A percentile compares a stretch with the other conserved stretches of the same genome.
Conservation (phyloP, 768 basidiomycete genomes). For the Lenzites betulinus region DNA sequence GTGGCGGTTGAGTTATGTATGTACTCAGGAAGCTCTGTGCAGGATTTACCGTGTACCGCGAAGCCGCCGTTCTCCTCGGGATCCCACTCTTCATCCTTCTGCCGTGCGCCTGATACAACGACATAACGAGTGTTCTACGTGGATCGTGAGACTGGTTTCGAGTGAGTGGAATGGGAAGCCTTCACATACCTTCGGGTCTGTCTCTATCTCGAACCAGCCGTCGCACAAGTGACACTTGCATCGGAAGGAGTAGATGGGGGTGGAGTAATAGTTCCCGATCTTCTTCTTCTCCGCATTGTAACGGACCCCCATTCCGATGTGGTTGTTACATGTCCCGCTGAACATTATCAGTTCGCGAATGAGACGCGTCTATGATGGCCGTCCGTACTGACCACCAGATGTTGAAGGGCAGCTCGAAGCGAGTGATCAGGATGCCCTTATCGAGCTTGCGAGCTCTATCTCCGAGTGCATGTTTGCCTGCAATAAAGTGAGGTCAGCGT, state of each 20-base stretch:
- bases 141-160: not conserved
- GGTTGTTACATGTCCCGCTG: slow-evolving; percentile 92
- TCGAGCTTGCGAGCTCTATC: slow-evolving; percentile 94
- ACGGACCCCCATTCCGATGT: slow-evolving; percentile 99
- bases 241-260: slow-evolving; percentile 91
- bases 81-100: slow-evolving; percentile 96
- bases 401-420: slow-evolving; percentile 96
- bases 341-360: not conserved
- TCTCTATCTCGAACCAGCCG: slow-evolving; percentile 98
- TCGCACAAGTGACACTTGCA: slow-evolving; percentile 98
- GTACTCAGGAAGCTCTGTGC: not conserved
- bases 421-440: slow-evolving; percentile 92
- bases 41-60: slow-evolving; percentile 71
- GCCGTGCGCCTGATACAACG: slow-evolving; percentile 88
- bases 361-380: not conserved
- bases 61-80: slow-evolving; percentile 95
- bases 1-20: slow-evolving; percentile 6
- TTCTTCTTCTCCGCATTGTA: slow-evolving; percentile 99
- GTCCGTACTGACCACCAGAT: slow-evolving; percentile 80
- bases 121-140: slow-evolving; percentile 92
- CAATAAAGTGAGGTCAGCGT: slow-evolving; percentile 8
- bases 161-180: not conserved
- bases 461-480: slow-evolving; percentile 93
- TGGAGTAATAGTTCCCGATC: slow-evolving; percentile 91
- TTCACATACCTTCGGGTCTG: slow-evolving; percentile 84